Evolutionary conservation across 208 protist species (phyloP), one percentile per base, ranked within the genome.

Genomic region (Tritrichomonas musculus): DNA sequence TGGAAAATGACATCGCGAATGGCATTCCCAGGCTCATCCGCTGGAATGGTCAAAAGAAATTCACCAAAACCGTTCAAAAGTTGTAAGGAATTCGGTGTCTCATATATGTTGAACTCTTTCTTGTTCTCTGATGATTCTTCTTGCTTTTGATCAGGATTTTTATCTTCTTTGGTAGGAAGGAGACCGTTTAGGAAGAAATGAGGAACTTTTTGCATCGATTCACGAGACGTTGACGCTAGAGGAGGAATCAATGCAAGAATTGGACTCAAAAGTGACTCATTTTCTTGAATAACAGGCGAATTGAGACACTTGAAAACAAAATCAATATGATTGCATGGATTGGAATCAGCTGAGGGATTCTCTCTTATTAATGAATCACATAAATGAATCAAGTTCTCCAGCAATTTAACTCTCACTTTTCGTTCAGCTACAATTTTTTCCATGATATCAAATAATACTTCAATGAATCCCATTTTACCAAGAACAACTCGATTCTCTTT

Each of bases 51-150:
- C 33, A 53, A n/a, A 5, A 88, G 8, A 36, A 88, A 88, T 57
- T 88, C 77, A 53, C 41, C 47, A 39, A 88, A 88, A 14, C 77
- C 47, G n/a, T 88, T 88, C 17, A 88, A 57, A n/a, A 88, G 57
- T 9, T 33, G 39, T 8, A 88, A 53, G 9, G 3, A 53, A 47
- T 20, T 57, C 5, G 14, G 41, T n/a, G n/a, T 88, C 17, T 33
- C 17, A 30, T 39, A 88, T 14, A 88, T 53, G 22, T 88, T 88
- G 20, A 88, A 88, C 3, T 57, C 44, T n/a, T n/a, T n/a, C n/a
- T n/a, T n/a, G n/a, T n/a, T n/a, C 36, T 57, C 47, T 39, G 77
- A 3, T 17, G 30, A 2, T 27, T 88, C 30, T n/a, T n/a, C n/a
- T n/a, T n/a, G n/a, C n/a, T n/a, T n/a, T n/a, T n/a, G n/a, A n/a